Percentiles rank a stretch among this genome's conserved stretches.
Evolutionary conservation across 768 basidiomycete species (phyloP).

Genomic region (Clathrus columnatus): DNA sequence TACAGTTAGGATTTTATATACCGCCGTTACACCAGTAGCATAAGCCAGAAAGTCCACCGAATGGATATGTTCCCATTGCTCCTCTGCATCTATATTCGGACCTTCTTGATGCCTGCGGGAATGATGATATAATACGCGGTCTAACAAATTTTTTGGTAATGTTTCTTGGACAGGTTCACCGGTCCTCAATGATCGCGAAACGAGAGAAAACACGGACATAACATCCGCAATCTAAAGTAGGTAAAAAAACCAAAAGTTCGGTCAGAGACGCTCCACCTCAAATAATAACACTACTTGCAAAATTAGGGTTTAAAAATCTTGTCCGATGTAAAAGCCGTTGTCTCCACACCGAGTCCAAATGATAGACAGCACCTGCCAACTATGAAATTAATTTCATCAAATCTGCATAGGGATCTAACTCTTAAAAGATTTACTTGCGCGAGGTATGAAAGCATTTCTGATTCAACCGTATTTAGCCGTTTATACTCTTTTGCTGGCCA

Average conservation of each 20-base stretch:
- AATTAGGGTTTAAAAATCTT: constrained; percentile 45
- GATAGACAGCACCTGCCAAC: constrained; percentile 33
- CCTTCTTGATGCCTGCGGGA: constrained; percentile 7
- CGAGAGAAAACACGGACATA: constrained; percentile 33
- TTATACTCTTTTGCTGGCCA: constrained; percentile 45
- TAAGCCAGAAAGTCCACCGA: constrained; percentile 31
- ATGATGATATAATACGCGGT: constrained; percentile 37
- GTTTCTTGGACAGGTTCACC: constrained; percentile 37
- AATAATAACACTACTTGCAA: constrained; percentile 27
- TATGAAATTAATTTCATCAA: constrained; percentile 13
- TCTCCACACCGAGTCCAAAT: constrained; percentile 36
- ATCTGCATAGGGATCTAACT: not conserved
- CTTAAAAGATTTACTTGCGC: constrained; percentile 23
- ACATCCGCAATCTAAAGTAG: constrained; percentile 36
- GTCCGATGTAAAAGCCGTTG: constrained; percentile 33
- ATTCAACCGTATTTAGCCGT: constrained; percentile 31
- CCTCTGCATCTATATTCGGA: not conserved
- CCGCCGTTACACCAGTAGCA: constrained; percentile 30
- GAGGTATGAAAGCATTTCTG: constrained; percentile 32
- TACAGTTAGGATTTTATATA: constrained; percentile 29
- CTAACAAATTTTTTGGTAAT: constrained; percentile 32
- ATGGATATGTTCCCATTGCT: constrained; percentile 16
- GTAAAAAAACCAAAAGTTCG: too few relatives aligned
- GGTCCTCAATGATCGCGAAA: constrained; percentile 36
- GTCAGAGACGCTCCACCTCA: not conserved